Base-by-base conservation (phyloP, 202 grass and related monocot species). In the Panicum hallii region DNA sequence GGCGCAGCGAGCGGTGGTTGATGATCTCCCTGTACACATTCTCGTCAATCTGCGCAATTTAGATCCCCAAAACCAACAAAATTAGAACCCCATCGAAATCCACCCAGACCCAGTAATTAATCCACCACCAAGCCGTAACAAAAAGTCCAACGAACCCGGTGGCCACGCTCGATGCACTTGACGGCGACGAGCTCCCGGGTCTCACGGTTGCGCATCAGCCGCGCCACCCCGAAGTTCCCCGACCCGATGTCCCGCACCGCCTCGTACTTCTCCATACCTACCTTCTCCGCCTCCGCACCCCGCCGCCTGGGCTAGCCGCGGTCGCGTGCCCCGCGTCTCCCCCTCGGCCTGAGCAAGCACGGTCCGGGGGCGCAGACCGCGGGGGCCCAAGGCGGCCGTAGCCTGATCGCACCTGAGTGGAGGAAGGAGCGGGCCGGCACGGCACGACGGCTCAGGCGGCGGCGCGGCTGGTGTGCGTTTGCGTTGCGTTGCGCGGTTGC, bases 161-260 rank as follows among this genome's bases (percentile, higher is more conserved):
- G 82, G 50, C 95, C 95, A 63, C 95, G 93, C 75, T 92, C 83
- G 89, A 98, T 95, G 87, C 82, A 98, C 88, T 98, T 98, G 87
- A 98, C 90, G 87, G 95, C 95, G 76, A 98, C 95, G 87, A 98
- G 95, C 80, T 98, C 89, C 61, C 88, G 88, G 41, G 90, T 98
- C 67, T 93, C 95, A 79, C 90, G 94, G 88, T 89, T 88, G 68
- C 95, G 87, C 95, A 95, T 95, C 80, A 98, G 80, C 77, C 94
- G 88, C 52, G 95, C 95, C 73, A 98, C 95, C 60, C 95, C 95
- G 76, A 98, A 98, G 88, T 98, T 98, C 16, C 95, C 95, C 36
- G 95, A 98, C 67, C 95, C 95, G 79, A 98, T 98, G 82, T 98
- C 95, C 79, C 89, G 70, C 85, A 98, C 93, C 91, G 84, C 50